Conservation (phyloP, 768 basidiomycete genomes). For the Rickenella mellea region DNA sequence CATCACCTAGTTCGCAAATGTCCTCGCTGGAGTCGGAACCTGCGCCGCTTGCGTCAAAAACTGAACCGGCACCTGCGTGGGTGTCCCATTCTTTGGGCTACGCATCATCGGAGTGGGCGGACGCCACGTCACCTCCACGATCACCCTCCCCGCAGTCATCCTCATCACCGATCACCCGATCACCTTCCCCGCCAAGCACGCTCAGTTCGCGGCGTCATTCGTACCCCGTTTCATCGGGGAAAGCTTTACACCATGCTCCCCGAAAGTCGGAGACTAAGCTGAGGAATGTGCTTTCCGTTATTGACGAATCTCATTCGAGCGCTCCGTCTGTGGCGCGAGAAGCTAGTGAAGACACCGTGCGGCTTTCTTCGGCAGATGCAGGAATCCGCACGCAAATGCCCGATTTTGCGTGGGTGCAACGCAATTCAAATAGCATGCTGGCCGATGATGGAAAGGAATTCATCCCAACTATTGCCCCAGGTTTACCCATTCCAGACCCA, state of each 20-base stretch:
- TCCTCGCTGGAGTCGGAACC: constrained; percentile 31
- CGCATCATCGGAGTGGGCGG: constrained; percentile 48
- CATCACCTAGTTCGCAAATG: constrained; percentile 51
- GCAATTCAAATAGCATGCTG: no score
- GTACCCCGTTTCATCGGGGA: constrained; percentile 27
- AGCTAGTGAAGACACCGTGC: constrained; percentile 8
- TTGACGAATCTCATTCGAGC: constrained; percentile 49
- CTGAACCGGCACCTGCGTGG: constrained; percentile 20
- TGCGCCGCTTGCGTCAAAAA: constrained; percentile 29
- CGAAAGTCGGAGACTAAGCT: constrained; percentile 60
- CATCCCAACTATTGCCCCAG: no score
- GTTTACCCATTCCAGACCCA: no score
- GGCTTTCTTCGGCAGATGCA: no score
- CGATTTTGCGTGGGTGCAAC: no score
- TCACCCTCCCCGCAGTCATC: constrained; percentile 24
- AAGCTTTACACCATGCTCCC: constrained; percentile 20
- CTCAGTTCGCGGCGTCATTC: constrained; percentile 52
- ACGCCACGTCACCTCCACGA: constrained; percentile 22
- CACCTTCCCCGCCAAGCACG: constrained; percentile 11
- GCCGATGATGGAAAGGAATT: no score
- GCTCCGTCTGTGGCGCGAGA: constrained; percentile 10
- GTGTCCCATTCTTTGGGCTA: constrained; percentile 32
- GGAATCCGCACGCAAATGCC: no score
- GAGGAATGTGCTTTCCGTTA: constrained; percentile 59
- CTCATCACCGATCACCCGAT: constrained; percentile 11